Evolutionary conservation across 2,329 filamentous ascomycete species (phyloP).

Genomic region (Chaetomiaceae sp.): DNA sequence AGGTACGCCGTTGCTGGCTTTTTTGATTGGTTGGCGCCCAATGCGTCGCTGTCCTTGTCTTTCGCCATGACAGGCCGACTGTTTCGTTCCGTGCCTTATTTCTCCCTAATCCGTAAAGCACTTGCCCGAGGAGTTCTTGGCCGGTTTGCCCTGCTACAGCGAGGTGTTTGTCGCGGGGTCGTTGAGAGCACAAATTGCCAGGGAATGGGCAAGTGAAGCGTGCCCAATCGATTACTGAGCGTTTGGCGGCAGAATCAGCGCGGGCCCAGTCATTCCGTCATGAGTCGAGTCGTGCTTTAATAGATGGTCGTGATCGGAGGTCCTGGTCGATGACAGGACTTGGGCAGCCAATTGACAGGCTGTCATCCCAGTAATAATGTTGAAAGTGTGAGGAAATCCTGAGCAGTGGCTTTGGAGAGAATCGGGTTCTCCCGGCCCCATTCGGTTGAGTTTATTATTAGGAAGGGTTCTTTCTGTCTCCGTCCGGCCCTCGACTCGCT

Average conservation of each 20-base stretch:
- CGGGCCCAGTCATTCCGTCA: neutral
- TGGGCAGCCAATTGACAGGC: neutral
- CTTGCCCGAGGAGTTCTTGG: neutral
- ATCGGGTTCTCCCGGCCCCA: neutral
- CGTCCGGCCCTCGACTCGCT: neutral
- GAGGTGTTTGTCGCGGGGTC: neutral
- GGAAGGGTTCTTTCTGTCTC: too few relatives aligned
- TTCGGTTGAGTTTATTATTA: neutral
- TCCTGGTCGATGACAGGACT: neutral
- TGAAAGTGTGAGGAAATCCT: neutral
- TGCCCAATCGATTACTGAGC: neutral
- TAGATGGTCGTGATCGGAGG: neutral
- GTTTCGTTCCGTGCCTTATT: slow-evolving; percentile 17
- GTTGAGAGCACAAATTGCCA: neutral
- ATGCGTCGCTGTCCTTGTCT: slow-evolving; percentile 41
- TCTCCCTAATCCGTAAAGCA: slow-evolving; percentile 15
- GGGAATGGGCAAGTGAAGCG: neutral
- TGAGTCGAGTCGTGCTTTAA: neutral
- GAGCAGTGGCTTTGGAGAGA: neutral
- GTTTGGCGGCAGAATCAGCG: neutral
- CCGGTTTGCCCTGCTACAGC: neutral
- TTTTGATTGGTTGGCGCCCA: slow-evolving; percentile 53
- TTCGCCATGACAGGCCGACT: slow-evolving; percentile 20
- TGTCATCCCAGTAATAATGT: neutral
- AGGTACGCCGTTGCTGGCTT: slow-evolving; percentile 32